These are phyloP conservation scores for Penicillium sp. DNA, from an alignment of 2,329 filamentous ascomycete species.

Conservation along the genomic window DNA sequence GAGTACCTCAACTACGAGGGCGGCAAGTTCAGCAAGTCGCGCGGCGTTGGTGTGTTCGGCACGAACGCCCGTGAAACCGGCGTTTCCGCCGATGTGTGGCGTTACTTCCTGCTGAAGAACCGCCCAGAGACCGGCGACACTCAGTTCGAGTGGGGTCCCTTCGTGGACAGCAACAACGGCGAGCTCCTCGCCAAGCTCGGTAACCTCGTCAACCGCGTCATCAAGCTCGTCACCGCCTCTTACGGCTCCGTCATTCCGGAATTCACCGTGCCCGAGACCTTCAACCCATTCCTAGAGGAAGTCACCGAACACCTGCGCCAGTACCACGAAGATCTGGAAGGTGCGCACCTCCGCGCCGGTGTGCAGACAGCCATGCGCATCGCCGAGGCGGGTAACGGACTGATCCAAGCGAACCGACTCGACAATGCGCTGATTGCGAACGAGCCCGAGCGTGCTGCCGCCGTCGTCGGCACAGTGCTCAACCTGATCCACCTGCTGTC, in stretches of 20 bases:
- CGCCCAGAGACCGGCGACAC: conserved; percentile 83
- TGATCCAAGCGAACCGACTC: conserved; percentile 61
- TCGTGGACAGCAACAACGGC: conserved; percentile 83
- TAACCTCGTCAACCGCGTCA: conserved; percentile 71
- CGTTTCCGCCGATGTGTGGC: conserved; percentile 82
- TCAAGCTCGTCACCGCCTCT: conserved; percentile 70
- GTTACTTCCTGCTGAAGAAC: conserved; percentile 84
- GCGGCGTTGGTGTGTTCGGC: conserved; percentile 86
- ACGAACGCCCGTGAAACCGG: conserved; percentile 86
- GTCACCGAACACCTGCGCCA: conserved; percentile 55
- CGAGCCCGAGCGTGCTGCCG: conserved; percentile 59
- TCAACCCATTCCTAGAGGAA: conserved; percentile 43
- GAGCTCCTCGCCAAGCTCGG: conserved; percentile 73
- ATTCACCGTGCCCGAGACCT: conserved; percentile 42
- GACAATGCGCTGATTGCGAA: conserved; percentile 62
- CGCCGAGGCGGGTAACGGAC: conserved; percentile 59
- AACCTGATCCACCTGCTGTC: conserved; percentile 83
- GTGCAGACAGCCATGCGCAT: conserved; percentile 57
- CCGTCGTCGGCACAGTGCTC: conserved; percentile 72
- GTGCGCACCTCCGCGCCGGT: conserved; percentile 59
- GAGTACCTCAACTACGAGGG: conserved; percentile 88
- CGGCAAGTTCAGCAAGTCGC: conserved; percentile 90
- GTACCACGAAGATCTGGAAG: conserved; percentile 60
- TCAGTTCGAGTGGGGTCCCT: conserved; percentile 85
- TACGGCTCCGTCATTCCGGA: conserved; percentile 59